Evolutionary conservation across 2,329 filamentous ascomycete genomes (phyloP), one percentile per base, ranked within the genome.

Genomic region (Claviceps lovelessii): DNA sequence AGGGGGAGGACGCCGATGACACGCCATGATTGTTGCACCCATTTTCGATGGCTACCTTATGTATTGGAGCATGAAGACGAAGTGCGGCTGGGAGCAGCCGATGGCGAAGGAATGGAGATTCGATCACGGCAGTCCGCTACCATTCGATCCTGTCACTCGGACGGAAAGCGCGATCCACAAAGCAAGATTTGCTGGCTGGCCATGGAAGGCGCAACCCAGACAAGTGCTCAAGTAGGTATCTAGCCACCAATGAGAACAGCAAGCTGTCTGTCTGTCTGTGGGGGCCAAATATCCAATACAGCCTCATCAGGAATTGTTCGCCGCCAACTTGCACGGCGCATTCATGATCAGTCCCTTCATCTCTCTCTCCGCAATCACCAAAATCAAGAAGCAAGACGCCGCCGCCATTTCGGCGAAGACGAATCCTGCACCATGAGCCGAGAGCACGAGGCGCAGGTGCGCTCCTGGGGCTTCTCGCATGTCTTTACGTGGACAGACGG

Each of bases 401-500:
- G 23, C 23, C 31, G 31, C 31, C 31, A 33, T 6, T 33, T 33
- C 23, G 31, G 31, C 31, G 41, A 8, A 29, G 6, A n/a, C 6
- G 4, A 42, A 11, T 9, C 10, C 31, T 33, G 15, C 19, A 53
- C 10, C 37, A 69, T 68, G 67, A 60, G 56, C 31, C 62, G 57
- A 29, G 57, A 63, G 42, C 61, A 63, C 42, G 84, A 88, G 65
- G 69, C 72, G 51, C 72, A 85, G 62, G 84, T 88, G 31, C 74
- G 74, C 41, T 79, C 78, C 1, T 88, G 85, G 84, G 85, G 85
- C 1, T 89, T 88, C 64, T 60, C 66, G 3, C 74, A 81, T 51
- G 83, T 86, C 63, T 86, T 86, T 59, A 87, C 83, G 3, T 88
- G 85, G 84, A 81, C 77, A 8, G 85, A 88, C 67, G 70, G 73